Percentiles rank a stretch among this genome's conserved stretches.
These are phyloP conservation scores for Geosmithia putterillii DNA, from an alignment of 2,329 filamentous ascomycete genomes.

Conservation along the genomic window DNA sequence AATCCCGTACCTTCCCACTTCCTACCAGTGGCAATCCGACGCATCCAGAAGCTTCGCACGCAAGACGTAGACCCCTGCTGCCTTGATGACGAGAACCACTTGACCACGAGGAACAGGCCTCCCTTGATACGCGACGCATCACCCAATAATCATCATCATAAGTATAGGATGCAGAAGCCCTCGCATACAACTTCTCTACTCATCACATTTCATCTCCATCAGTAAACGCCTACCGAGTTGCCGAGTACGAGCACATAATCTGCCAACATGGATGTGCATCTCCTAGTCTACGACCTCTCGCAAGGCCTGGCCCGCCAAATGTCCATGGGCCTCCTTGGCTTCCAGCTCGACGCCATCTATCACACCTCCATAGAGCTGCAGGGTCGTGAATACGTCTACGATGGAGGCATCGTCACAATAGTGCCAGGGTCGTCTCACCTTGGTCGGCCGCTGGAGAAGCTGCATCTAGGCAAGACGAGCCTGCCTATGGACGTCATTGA, in stretches of 20 bases:
- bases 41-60: constrained; percentile 2
- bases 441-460: constrained; percentile 65
- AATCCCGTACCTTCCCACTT: too few species aligned
- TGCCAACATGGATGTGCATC: constrained; percentile 55
- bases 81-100: not conserved
- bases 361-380: constrained; percentile 83
- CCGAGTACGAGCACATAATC: not conserved
- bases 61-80: not conserved
- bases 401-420: constrained; percentile 75
- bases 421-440: constrained; percentile 75
- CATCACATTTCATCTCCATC: too few species aligned
- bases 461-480: constrained; percentile 64
- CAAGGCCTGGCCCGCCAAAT: constrained; percentile 42
- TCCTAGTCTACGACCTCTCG: constrained; percentile 72
- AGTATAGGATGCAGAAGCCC: not conserved
- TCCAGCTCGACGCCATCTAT: constrained; percentile 79
- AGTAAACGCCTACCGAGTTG: too few species aligned
- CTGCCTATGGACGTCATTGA: constrained; percentile 70
- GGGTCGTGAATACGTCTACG: constrained; percentile 83
- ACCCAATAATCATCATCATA: too few species aligned
- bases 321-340: constrained; percentile 38
- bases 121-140: not conserved
- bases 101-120: not conserved
- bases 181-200: not conserved
- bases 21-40: not conserved